phyloP scores from a whole-genome alignment of 2,329 filamentous ascomycete genomes.

The Colletotrichum musicola region DNA sequence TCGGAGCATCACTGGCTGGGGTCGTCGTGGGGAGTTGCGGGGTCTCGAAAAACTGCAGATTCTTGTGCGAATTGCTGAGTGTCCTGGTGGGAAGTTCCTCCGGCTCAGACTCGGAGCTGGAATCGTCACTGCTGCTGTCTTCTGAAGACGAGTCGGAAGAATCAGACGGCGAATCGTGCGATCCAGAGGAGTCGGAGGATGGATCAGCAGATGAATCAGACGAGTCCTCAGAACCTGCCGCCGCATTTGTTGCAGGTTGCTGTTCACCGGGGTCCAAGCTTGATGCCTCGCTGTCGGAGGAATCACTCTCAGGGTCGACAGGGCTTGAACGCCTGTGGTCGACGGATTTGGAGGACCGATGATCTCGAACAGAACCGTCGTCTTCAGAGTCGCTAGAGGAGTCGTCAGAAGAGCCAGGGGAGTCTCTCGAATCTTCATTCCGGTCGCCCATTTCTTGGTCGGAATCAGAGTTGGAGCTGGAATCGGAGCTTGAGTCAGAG shows the following conservation, averaged over 20 bases:
- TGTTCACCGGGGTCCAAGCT: background rate
- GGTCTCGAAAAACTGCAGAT: background rate
- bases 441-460: slow-evolving; percentile 9
- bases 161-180: slow-evolving; percentile 11
- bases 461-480: background rate
- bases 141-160: slow-evolving; percentile 16
- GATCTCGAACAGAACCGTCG: background rate
- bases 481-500: background rate
- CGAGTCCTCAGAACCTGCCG: background rate
- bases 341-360: background rate
- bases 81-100: slow-evolving; percentile 53
- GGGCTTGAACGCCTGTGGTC: slow-evolving; percentile 13
- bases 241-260: too few species aligned
- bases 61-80: slow-evolving; percentile 19
- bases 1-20: slow-evolving; percentile 16
- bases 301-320: slow-evolving; percentile 31
- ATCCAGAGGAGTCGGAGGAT: slow-evolving; percentile 2
- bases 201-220: background rate
- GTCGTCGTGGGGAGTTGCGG: slow-evolving; percentile 17
- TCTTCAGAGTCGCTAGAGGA: slow-evolving; percentile 13
- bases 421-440: background rate
- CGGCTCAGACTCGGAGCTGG: slow-evolving; percentile 47
- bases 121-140: slow-evolving; percentile 39
- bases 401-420: background rate
- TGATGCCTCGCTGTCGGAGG: slow-evolving; percentile 3